Base-by-base conservation (phyloP, 495 filamentous ascomycete genomes). In the Neurospora sp. region DNA sequence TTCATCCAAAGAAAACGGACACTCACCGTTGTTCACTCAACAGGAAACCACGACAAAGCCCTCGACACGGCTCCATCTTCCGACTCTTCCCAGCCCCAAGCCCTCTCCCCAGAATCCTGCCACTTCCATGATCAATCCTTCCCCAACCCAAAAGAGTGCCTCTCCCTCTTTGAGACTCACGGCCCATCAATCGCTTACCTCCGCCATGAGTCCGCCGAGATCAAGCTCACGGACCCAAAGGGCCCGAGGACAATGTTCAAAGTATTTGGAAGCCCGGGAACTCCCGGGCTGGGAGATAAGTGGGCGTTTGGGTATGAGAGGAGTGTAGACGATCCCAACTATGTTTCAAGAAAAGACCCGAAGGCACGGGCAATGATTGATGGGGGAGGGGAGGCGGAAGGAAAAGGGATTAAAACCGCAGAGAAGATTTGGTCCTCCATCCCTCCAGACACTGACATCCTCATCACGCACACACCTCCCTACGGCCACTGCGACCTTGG, bases 391-490 rank as follows among this genome's bases (percentile, higher is more conserved):
- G 38, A 73, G 40, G 10, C 17, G 6, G 40, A 43, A 17, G 40
- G 6, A 43, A n/a, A 43, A 2, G 40, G 8, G 17, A 0, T 8
- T 43, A 21, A n/a, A 69, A 70, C 70, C 7, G 89, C 88, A 17
- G 73, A 77, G 40, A 77, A 79, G 1, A 81, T 93, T 19, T 90
- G 88, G 88, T 77, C 80, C 19, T 76, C 77, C 39, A 85, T 98
- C 21, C 95, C 95, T 5, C 78, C 81, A 4, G 86, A 90, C 71
- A 90, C 88, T 0, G 93, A 97, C 77, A 89, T 98, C 74, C 83
- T 98, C 3, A 81, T 98, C 73, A 98, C 96, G 9, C 96, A 98
- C 79, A 92, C 92, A 5, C 91, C 91, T 34, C 85, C 91, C 4
- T 89, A 89, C 78, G 85, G 86, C 59, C 94, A 98, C 78, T 88